A percentile compares a stretch with the other conserved stretches of the same genome.
These are phyloP conservation scores for Crithidia expoeki DNA, from an alignment of 208 protist genomes.

Conservation along the genomic window DNA sequence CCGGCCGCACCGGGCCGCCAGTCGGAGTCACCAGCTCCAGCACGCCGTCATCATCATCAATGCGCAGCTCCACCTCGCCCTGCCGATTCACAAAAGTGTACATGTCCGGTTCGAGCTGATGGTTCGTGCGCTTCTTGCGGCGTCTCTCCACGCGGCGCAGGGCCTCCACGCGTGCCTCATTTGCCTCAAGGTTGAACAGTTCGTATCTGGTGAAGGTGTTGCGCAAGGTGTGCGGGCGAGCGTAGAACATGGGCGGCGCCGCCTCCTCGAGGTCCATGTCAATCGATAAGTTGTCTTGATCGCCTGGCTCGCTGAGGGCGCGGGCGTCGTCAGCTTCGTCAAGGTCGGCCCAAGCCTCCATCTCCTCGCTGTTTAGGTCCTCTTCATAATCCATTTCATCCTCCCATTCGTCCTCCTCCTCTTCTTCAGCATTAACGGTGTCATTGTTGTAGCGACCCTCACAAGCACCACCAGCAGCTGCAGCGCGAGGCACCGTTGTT, in stretches of 20 bases:
- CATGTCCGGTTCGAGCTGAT: slow-evolving; percentile 75
- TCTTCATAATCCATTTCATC: slow-evolving; percentile 41
- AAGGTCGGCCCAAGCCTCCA: slow-evolving; percentile 72
- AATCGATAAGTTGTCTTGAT: slow-evolving; percentile 35
- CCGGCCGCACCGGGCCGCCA: slow-evolving; percentile 31
- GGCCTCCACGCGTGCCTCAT: slow-evolving; percentile 48
- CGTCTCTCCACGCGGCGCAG: slow-evolving; percentile 38
- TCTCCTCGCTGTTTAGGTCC: slow-evolving; percentile 69
- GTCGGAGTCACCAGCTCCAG: slow-evolving; percentile 54
- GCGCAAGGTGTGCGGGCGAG: slow-evolving; percentile 49
- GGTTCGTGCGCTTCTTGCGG: slow-evolving; percentile 67
- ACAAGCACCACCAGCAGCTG: background rate
- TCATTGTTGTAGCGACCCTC: too few relatives aligned
- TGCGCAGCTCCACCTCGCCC: slow-evolving; percentile 83
- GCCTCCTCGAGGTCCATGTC: slow-evolving; percentile 43
- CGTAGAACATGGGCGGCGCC: slow-evolving; percentile 71
- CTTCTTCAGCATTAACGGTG: too few relatives aligned
- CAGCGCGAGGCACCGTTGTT: background rate
- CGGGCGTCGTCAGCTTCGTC: slow-evolving; percentile 51
- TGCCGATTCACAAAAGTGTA: slow-evolving; percentile 80
- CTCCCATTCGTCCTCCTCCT: slow-evolving; percentile 37
- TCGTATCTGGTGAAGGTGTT: slow-evolving; percentile 63
- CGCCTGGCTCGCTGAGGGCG: slow-evolving; percentile 32
- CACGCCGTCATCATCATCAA: slow-evolving; percentile 90
- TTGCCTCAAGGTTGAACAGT: slow-evolving; percentile 79